Percentiles rank a stretch among this genome's conserved stretches.
Evolutionary conservation across 805 yeast genomes (phyloP).

Genomic region (Hanseniaspora thailandica): DNA sequence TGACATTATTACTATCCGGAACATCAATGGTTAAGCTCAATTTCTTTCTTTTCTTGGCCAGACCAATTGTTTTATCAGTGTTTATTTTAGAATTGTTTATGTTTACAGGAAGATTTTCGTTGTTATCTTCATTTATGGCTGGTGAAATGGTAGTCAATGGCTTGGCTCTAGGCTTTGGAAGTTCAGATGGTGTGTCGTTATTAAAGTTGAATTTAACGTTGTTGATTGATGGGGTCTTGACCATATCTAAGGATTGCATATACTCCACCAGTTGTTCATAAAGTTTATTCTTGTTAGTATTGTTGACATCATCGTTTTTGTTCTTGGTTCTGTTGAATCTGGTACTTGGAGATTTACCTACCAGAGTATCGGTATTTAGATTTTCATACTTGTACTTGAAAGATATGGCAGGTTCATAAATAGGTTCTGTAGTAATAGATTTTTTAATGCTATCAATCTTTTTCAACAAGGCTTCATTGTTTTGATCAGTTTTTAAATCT

Average conservation of each 20-base stretch:
- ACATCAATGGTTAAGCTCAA: constrained; percentile 1
- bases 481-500: background rate
- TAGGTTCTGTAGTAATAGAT: constrained; percentile 59
- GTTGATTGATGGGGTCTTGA: constrained; percentile 4
- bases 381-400: constrained; percentile 48
- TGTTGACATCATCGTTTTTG: background rate
- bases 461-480: background rate
- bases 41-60: constrained; percentile 1
- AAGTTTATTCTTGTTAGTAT: constrained; percentile 28
- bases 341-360: background rate
- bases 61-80: background rate
- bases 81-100: background rate
- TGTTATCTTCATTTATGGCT: background rate
- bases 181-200: background rate
- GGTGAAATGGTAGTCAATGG: background rate
- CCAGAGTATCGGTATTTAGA: background rate
- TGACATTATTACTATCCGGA: constrained; percentile 17
- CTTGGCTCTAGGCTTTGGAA: background rate
- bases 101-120: background rate
- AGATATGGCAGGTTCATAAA: constrained; percentile 66
- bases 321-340: background rate
- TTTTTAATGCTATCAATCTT: background rate
- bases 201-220: background rate
- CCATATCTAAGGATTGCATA: constrained; percentile 27
- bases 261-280: constrained; percentile 43